Evolutionary conservation across 2,329 filamentous ascomycete genomes (phyloP), one percentile per base, ranked within the genome.

Genomic region (Fusarium coffeatum): DNA sequence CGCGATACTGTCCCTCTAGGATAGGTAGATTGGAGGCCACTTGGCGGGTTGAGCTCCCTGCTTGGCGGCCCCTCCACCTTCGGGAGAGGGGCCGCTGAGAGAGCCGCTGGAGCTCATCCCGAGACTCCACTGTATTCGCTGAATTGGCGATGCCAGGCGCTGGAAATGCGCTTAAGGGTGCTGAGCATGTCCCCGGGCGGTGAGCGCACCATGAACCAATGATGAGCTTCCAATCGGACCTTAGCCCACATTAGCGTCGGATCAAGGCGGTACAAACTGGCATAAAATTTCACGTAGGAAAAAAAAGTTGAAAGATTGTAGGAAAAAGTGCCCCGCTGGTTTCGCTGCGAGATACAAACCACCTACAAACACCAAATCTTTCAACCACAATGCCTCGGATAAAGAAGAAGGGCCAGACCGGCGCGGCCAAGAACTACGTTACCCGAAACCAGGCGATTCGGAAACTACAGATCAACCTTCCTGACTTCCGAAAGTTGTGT

Each of bases 361-460:
- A 72, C 58, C 68, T 56, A 69, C 53, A 62, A 60, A 61, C 63
- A 64, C 53, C 55, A 64, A 61, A 67, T 62, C 54, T 69, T 58
- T 40, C 64, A 70, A 66, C 69, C 61, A 60, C 72, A 73, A 88
- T 97, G 93, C 88, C 84, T 59, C 90, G 89, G 77, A 91, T 94
- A 76, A 97, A 96, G 90, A 97, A 93, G 87, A 98, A 95, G 85
- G 94, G 94, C 79, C 90, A 92, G 80, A 87, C 94, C 79, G 96
- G 96, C 81, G 92, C 93, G 81, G 94, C 94, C 84, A 97, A 96
- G 85, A 99, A 99, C 88, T 99, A 95, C 86, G 94, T 99, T 76
- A 99, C 96, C 61, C 89, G 96, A 81, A 98, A 95, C 43, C 94
- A 98, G 85, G 96, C 96, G 47, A 93, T 99, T 76, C 93, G 94